Conservation (phyloP, 306 rosid genomes). For the Inga laurina region DNA sequence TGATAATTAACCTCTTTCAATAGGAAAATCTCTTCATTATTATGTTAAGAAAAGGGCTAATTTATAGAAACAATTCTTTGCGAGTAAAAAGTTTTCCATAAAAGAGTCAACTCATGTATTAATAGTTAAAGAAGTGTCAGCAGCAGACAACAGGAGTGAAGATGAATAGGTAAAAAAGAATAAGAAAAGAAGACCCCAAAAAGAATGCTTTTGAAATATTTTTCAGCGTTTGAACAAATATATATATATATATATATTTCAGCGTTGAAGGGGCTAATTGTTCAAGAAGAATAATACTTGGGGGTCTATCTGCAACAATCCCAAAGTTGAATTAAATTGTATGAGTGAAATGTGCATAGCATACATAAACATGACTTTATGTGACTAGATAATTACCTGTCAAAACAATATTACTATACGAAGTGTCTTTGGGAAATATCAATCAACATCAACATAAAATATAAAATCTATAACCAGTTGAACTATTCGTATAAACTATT, state of each 20-base stretch:
- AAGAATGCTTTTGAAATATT: neutral
- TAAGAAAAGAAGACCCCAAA: neutral
- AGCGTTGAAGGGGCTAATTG: neutral
- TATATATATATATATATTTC: too few species aligned
- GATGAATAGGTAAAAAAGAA: slow-evolving; percentile 10
- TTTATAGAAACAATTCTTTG: neutral
- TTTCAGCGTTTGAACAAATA: neutral
- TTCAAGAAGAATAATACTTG: neutral
- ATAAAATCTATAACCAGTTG: neutral
- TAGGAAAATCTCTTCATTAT: too few species aligned
- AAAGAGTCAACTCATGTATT: neutral
- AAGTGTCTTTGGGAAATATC: neutral
- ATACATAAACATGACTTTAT: neutral
- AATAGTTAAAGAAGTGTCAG: neutral
- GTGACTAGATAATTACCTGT: neutral
- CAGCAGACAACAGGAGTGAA: neutral
- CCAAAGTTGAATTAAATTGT: neutral
- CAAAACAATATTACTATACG: neutral
- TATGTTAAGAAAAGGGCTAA: neutral
- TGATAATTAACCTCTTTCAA: too few species aligned
- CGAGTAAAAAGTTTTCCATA: neutral
- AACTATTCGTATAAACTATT: neutral
- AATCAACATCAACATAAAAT: neutral
- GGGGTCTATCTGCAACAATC: neutral
- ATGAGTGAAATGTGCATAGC: neutral